phyloP scores from a whole-genome alignment of 768 basidiomycete species.

The Trametes punicea region DNA sequence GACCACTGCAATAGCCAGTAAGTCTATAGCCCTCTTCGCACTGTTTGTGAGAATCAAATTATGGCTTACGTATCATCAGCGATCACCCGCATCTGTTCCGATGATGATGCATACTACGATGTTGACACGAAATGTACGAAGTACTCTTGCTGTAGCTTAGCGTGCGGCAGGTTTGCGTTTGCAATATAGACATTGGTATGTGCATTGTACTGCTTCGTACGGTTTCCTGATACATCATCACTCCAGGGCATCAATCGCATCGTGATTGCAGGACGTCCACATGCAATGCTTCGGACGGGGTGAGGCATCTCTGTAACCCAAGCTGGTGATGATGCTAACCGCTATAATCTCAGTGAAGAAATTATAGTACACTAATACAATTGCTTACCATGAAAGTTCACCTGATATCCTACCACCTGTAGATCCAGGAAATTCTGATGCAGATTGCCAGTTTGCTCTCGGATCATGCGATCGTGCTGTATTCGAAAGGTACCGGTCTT shows the following conservation, averaged over 20 bases:
- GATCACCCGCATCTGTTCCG: constrained; percentile 38
- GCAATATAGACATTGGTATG: constrained; percentile 41
- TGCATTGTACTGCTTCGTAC: constrained; percentile 44
- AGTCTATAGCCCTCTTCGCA: constrained; percentile 19
- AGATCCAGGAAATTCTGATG: not conserved
- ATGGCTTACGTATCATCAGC: constrained; percentile 32
- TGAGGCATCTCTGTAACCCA: constrained; percentile 1
- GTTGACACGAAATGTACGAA: constrained; percentile 39
- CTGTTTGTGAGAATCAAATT: not conserved
- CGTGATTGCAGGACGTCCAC: constrained; percentile 7
- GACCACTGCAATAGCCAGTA: not conserved
- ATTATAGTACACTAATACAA: not conserved
- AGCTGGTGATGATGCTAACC: not conserved
- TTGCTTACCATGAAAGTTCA: not conserved
- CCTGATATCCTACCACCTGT: not conserved
- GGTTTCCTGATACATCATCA: constrained; percentile 45
- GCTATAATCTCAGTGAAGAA: not conserved
- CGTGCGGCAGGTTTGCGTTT: constrained; percentile 35
- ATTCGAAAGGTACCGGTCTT: not conserved
- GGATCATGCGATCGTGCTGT: not conserved
- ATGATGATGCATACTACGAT: constrained; percentile 34
- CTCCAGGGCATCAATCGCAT: constrained; percentile 4
- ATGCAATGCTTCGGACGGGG: constrained; percentile 3
- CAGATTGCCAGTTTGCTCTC: not conserved
- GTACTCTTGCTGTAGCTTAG: constrained; percentile 36